These are phyloP conservation scores for Lactarius sp. DNA, from an alignment of 768 basidiomycete genomes.

Conservation along the genomic window DNA sequence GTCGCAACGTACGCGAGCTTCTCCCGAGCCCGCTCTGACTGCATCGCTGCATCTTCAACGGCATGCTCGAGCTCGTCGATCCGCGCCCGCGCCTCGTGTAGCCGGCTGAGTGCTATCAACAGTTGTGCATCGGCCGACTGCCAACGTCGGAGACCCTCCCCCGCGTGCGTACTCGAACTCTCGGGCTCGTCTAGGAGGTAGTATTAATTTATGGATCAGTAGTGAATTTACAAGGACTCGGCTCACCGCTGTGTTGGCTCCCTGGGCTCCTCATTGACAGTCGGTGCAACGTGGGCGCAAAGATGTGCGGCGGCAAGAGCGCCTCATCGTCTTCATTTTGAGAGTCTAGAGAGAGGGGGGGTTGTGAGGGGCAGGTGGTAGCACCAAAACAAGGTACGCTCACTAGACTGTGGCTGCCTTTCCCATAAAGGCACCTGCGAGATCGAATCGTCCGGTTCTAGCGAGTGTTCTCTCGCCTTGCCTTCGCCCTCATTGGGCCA, in stretches of 20 bases:
- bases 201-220: background rate
- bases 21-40: conserved; percentile 15
- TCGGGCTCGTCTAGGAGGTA: background rate
- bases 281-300: background rate
- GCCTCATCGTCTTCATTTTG: background rate
- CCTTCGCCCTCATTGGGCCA: background rate
- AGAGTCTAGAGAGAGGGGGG: background rate
- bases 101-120: conserved; percentile 7
- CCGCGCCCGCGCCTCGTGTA: conserved; percentile 12
- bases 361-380: background rate
- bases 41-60: conserved; percentile 10
- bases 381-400: background rate
- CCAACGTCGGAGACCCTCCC: background rate
- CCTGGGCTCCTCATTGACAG: background rate
- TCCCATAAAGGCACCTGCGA: background rate
- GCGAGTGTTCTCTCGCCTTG: background rate
- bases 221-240: background rate
- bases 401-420: background rate
- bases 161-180: background rate
- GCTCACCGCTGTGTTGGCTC: conserved; percentile 3
- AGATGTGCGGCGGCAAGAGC: background rate
- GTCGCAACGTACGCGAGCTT: conserved; percentile 12
- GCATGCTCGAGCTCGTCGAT: conserved; percentile 19
- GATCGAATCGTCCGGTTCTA: conserved; percentile 3
- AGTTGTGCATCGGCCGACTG: conserved; percentile 1